Evolutionary conservation across 345 rosid species (phyloP).

Genomic region (Schrenkiella parvula): DNA sequence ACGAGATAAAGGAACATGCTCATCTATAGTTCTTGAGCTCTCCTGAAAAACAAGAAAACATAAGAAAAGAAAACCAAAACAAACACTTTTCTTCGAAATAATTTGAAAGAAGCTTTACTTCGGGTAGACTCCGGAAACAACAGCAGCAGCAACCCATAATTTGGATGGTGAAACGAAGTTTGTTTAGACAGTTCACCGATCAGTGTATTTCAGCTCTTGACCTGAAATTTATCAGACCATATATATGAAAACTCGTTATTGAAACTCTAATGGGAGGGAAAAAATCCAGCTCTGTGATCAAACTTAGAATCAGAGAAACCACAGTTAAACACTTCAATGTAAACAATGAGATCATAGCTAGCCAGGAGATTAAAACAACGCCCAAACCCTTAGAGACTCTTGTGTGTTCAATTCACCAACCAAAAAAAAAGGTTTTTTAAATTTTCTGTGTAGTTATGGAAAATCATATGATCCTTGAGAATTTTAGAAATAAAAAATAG

Average conservation of each 20-base stretch:
- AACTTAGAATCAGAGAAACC: not conserved
- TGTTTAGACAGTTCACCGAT: not conserved
- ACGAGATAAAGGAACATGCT: slow-evolving; percentile 58
- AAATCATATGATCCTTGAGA: not conserved
- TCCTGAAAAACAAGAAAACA: slow-evolving; percentile 26
- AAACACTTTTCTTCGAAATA: slow-evolving; percentile 26
- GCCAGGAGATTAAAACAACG: not conserved
- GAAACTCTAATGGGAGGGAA: not conserved
- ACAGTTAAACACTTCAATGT: not conserved
- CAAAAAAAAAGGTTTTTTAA: not conserved
- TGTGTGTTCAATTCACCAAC: too few species aligned
- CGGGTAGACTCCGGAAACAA: slow-evolving; percentile 66
- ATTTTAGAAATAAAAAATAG: not conserved
- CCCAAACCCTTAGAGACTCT: not conserved
- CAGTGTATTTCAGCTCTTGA: not conserved
- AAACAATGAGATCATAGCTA: not conserved
- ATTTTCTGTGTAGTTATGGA: not conserved
- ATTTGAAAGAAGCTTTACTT: slow-evolving; percentile 49
- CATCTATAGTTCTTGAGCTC: slow-evolving; percentile 58
- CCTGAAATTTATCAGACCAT: not conserved
- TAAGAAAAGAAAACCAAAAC: not conserved
- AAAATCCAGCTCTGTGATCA: not conserved
- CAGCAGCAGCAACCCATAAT: slow-evolving; percentile 90
- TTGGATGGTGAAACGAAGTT: not conserved
- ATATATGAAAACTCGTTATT: not conserved